A percentile compares a stretch with the other conserved stretches of the same genome.
Conservation (phyloP, 768 basidiomycete genomes). For the Pleurotus djamor region DNA sequence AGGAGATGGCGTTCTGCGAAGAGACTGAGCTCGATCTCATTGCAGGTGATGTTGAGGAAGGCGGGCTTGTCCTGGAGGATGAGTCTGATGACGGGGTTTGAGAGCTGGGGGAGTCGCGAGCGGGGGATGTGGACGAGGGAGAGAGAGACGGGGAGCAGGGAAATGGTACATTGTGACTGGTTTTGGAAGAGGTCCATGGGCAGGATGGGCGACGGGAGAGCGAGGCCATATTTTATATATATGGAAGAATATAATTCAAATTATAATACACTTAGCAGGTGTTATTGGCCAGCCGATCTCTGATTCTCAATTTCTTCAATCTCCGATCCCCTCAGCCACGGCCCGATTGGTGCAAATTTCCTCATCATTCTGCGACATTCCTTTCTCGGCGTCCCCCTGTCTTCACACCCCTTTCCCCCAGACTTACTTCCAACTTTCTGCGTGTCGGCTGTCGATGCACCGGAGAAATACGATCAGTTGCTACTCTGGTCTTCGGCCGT, state of each 20-base stretch:
- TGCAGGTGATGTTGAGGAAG: conserved; percentile 76
- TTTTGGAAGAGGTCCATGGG: background rate
- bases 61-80: conserved; percentile 64
- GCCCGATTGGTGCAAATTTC: background rate
- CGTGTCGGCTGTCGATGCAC: too few relatives aligned
- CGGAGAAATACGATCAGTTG: too few relatives aligned
- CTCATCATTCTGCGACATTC: background rate
- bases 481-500: too few relatives aligned
- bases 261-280: background rate
- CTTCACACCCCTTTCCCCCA: too few relatives aligned
- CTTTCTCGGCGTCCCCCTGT: too few relatives aligned
- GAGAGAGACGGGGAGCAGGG: conserved; percentile 69
- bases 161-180: conserved; percentile 49
- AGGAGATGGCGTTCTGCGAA: conserved; percentile 63
- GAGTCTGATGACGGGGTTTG: conserved; percentile 63
- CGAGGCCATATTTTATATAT: background rate
- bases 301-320: conserved; percentile 4
- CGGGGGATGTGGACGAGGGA: conserved; percentile 77
- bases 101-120: conserved; percentile 55
- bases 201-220: background rate
- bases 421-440: too few relatives aligned
- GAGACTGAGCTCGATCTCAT: conserved; percentile 75
- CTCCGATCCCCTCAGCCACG: conserved; percentile 2
- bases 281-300: background rate
- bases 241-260: background rate